A percentile compares a stretch with the other conserved stretches of the same genome.
These are phyloP conservation scores for Penicillium sp. DNA, from an alignment of 2,329 filamentous ascomycete genomes.

Conservation along the genomic window DNA sequence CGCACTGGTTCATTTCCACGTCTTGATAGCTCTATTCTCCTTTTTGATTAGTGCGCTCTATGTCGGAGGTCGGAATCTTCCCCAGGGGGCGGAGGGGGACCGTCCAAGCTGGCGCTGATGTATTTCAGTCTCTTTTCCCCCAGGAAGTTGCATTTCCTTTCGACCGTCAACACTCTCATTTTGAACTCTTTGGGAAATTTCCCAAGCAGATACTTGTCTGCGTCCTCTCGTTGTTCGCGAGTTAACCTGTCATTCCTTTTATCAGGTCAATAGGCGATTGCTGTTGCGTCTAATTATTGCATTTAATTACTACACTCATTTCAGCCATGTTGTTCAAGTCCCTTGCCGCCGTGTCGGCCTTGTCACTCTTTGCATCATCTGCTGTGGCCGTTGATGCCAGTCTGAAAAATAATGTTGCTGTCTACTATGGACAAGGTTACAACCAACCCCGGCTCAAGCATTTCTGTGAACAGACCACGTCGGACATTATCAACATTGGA, in stretches of 20 bases:
- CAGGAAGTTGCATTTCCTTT: slow-evolving; percentile 9
- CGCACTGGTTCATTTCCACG: slow-evolving; percentile 6
- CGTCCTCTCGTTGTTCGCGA: slow-evolving; percentile 53
- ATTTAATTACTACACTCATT: slow-evolving; percentile 28
- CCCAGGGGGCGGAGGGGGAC: slow-evolving; percentile 2
- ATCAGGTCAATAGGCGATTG: slow-evolving; percentile 31
- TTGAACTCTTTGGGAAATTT: slow-evolving; percentile 17
- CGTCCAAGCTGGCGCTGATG: not conserved
- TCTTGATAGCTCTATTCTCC: not conserved
- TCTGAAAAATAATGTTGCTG: slow-evolving; percentile 49
- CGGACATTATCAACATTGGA: slow-evolving; percentile 57
- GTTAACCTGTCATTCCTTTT: slow-evolving; percentile 32
- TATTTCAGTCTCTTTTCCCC: slow-evolving; percentile 5
- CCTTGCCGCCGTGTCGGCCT: slow-evolving; percentile 36
- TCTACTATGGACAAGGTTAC: slow-evolving; percentile 56
- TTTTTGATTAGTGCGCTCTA: slow-evolving; percentile 6
- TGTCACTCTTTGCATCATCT: slow-evolving; percentile 30
- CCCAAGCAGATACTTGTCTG: slow-evolving; percentile 47
- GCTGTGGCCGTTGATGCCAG: slow-evolving; percentile 42
- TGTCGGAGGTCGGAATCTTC: slow-evolving; percentile 5
- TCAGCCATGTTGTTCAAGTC: slow-evolving; percentile 39
- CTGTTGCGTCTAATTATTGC: slow-evolving; percentile 27
- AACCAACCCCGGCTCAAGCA: slow-evolving; percentile 49
- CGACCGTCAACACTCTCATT: slow-evolving; percentile 6
- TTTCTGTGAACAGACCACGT: slow-evolving; percentile 50